A percentile compares a stretch with the other conserved stretches of the same genome.
These are phyloP conservation scores for Cyclostephanos invisitatus DNA, from an alignment of 108 stramenopile species.

Conservation along the genomic window DNA sequence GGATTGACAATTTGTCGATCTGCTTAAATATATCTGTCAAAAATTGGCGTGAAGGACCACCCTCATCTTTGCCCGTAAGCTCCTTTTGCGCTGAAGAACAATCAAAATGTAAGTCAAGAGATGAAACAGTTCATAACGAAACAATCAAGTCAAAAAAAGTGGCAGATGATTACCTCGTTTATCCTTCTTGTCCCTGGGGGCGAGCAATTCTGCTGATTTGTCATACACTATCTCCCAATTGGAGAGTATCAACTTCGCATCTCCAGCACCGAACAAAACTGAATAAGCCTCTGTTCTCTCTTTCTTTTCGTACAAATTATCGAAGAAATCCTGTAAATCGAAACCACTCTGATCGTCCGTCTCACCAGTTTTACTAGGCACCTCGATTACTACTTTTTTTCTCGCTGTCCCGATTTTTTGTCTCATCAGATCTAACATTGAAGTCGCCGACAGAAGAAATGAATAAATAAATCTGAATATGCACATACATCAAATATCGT, in stretches of 20 bases:
- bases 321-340: constrained; percentile 14
- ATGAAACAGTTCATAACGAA: not conserved
- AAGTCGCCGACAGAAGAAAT: not conserved
- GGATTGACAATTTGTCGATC: constrained; percentile 8
- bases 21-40: constrained; percentile 23
- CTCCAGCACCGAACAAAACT: constrained; percentile 6
- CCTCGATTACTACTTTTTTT: not conserved
- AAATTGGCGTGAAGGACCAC: constrained; percentile 34
- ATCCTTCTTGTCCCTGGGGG: not conserved
- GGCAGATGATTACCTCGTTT: not conserved
- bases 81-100: constrained; percentile 8
- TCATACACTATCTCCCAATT: constrained; percentile 19
- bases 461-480: not conserved
- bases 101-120: not conserved
- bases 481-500: not conserved
- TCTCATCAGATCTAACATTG: not conserved
- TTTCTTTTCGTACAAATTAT: constrained; percentile 8
- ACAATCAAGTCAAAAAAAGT: not conserved
- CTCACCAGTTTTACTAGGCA: not conserved
- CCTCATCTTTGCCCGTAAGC: constrained; percentile 27
- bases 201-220: constrained; percentile 3
- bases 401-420: not conserved
- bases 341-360: not conserved
- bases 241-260: constrained; percentile 5
- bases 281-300: not conserved